Percentiles rank a stretch among this genome's conserved stretches.
Conservation (phyloP, 2,329 filamentous ascomycete genomes). For the Aspergillus calidoustus region DNA sequence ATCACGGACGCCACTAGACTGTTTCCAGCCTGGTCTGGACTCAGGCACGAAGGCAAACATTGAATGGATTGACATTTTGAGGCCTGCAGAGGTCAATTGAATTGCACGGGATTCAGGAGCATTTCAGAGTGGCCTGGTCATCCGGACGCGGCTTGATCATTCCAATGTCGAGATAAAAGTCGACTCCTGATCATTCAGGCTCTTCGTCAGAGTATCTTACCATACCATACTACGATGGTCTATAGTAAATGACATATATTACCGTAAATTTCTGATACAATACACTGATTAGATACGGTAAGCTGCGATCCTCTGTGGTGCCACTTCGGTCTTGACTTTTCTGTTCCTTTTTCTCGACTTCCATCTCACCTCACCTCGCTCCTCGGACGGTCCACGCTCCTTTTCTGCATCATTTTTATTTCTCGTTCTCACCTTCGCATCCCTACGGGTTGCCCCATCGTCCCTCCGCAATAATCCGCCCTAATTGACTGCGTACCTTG, state of each 20-base stretch:
- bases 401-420: conserved; percentile 11
- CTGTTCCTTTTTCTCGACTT: conserved; percentile 8
- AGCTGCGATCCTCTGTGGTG: conserved; percentile 19
- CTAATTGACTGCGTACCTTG: conserved; percentile 5
- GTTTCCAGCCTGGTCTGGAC: conserved; percentile 13
- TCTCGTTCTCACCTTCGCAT: conserved; percentile 1
- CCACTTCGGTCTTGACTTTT: conserved; percentile 22
- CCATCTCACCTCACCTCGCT: conserved; percentile 2
- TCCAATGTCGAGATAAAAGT: not conserved
- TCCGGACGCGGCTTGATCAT: not conserved
- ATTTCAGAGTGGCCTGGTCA: not conserved
- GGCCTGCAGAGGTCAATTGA: not conserved
- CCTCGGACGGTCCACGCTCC: conserved; percentile 11
- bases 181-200: not conserved
- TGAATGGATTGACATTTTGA: not conserved
- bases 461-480: conserved; percentile 4
- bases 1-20: conserved; percentile 6
- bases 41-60: conserved; percentile 14
- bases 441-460: conserved; percentile 1
- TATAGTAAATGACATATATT: not conserved
- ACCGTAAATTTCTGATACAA: not conserved
- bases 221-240: not conserved
- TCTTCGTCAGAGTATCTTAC: conserved; percentile 5
- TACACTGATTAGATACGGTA: conserved; percentile 10
- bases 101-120: not conserved